A percentile compares a stretch with the other conserved stretches of the same genome.
Conservation (phyloP, 805 yeast genomes). For the Jamesozyma gamospora region DNA sequence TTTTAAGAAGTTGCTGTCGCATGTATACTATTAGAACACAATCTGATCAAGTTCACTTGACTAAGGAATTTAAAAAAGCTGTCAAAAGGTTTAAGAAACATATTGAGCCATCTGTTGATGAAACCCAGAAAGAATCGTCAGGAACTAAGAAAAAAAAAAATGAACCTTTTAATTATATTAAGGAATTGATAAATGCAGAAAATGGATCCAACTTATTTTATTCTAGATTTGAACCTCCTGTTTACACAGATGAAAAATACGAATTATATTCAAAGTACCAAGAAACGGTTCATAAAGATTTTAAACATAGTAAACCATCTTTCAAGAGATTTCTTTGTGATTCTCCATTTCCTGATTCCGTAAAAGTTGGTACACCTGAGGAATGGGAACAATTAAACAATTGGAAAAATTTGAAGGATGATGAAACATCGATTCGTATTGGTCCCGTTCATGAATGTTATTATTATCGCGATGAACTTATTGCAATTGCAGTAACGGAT, state of each 20-base stretch:
- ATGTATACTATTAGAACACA: slow-evolving; percentile 67
- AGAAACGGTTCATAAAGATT: slow-evolving; percentile 56
- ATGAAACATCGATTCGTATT: slow-evolving; percentile 15
- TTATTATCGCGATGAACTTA: slow-evolving; percentile 48
- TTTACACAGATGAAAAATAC: slow-evolving; percentile 48
- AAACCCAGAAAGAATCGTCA: neutral
- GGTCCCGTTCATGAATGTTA: slow-evolving; percentile 80
- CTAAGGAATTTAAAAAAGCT: slow-evolving; percentile 58
- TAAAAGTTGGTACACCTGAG: slow-evolving; percentile 17
- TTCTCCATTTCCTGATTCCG: slow-evolving; percentile 42
- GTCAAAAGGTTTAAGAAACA: slow-evolving; percentile 46
- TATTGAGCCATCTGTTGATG: slow-evolving; percentile 1
- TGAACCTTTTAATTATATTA: slow-evolving; percentile 21
- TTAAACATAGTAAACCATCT: slow-evolving; percentile 35
- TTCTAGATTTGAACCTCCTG: slow-evolving; percentile 45
- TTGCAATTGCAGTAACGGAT: slow-evolving; percentile 72
- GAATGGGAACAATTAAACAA: slow-evolving; percentile 24
- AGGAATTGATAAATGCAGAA: slow-evolving; percentile 34
- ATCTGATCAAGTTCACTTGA: slow-evolving; percentile 35
- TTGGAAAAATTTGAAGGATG: slow-evolving; percentile 29
- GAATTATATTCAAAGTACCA: slow-evolving; percentile 61
- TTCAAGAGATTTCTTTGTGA: slow-evolving; percentile 63
- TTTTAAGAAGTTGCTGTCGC: slow-evolving; percentile 66
- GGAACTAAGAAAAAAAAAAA: slow-evolving; percentile 2
- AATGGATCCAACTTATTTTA: slow-evolving; percentile 18